Conservation (phyloP, 2,329 filamentous ascomycete genomes). For the Gyromitra esculenta region DNA sequence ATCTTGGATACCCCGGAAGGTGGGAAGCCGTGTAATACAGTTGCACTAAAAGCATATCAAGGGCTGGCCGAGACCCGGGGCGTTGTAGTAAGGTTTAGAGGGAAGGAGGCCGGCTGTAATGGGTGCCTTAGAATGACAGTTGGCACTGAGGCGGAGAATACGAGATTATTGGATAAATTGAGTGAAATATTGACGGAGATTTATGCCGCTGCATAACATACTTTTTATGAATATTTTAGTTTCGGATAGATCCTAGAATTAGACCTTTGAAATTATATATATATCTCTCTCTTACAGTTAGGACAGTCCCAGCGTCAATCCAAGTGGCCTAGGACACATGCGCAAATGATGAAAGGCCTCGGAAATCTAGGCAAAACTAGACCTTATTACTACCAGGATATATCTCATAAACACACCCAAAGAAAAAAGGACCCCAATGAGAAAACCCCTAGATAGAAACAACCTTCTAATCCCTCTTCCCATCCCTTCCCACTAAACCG, state of each 20-base stretch:
- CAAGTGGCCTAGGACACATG: background rate
- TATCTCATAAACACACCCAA: constrained; percentile 1
- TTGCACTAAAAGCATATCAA: constrained; percentile 83
- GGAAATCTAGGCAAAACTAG: constrained; percentile 15
- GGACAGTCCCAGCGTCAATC: background rate
- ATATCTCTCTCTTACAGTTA: background rate
- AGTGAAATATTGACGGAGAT: constrained; percentile 64
- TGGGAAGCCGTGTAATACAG: constrained; percentile 81
- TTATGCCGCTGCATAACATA: constrained; percentile 21
- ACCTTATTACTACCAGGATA: constrained; percentile 33
- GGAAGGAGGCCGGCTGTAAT: constrained; percentile 87
- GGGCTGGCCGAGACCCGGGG: constrained; percentile 83
- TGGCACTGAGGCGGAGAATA: constrained; percentile 87
- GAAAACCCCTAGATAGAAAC: constrained; percentile 1
- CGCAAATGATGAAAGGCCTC: constrained; percentile 1
- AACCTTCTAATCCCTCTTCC: background rate
- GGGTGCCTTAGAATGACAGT: constrained; percentile 92
- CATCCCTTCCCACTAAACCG: background rate
- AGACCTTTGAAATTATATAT: constrained; percentile 2
- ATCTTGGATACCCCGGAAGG: constrained; percentile 72
- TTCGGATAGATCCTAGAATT: constrained; percentile 7
- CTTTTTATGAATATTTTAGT: background rate
- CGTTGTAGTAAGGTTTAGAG: constrained; percentile 92
- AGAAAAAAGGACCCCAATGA: background rate
- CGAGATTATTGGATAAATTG: constrained; percentile 77